Evolutionary conservation across 345 rosid species (phyloP).

Genomic region (Ricinus communis): DNA sequence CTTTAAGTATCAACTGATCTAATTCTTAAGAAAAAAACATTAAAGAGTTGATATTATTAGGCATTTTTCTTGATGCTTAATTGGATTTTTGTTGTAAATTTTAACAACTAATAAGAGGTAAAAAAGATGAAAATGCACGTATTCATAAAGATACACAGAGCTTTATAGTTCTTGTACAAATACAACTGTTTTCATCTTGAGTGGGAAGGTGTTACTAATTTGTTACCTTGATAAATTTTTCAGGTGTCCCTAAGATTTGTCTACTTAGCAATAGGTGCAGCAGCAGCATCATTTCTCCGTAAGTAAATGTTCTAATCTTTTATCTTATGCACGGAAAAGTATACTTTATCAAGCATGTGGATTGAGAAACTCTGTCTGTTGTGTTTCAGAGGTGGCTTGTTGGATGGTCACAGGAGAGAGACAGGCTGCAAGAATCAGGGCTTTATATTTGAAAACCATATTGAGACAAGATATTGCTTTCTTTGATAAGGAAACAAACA

Average conservation of each 20-base stretch:
- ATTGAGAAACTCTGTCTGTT: slow-evolving; percentile 9
- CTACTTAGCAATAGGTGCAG: slow-evolving; percentile 68
- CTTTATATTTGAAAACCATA: slow-evolving; percentile 66
- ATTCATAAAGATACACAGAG: too few species aligned
- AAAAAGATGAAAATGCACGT: too few species aligned
- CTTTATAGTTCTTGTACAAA: too few species aligned
- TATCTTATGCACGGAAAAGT: background rate
- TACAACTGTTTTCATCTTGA: too few species aligned
- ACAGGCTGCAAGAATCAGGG: slow-evolving; percentile 73
- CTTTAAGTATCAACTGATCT: background rate
- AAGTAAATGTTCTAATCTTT: slow-evolving; percentile 35
- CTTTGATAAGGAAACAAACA: slow-evolving; percentile 75
- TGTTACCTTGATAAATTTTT: background rate
- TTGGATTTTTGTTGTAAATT: too few species aligned
- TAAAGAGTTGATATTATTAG: too few species aligned
- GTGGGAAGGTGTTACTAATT: slow-evolving; percentile 1
- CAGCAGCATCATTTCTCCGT: slow-evolving; percentile 70
- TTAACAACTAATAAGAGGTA: too few species aligned
- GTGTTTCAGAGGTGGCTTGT: slow-evolving; percentile 68
- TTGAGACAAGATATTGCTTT: slow-evolving; percentile 80
- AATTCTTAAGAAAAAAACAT: too few species aligned
- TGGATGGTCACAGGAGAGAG: slow-evolving; percentile 95
- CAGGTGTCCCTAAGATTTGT: slow-evolving; percentile 76
- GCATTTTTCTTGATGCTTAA: too few species aligned
- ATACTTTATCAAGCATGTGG: background rate